These are phyloP conservation scores for Astrephomene gubernaculifera DNA, from an alignment of 139 green algal genomes.

Conservation along the genomic window DNA sequence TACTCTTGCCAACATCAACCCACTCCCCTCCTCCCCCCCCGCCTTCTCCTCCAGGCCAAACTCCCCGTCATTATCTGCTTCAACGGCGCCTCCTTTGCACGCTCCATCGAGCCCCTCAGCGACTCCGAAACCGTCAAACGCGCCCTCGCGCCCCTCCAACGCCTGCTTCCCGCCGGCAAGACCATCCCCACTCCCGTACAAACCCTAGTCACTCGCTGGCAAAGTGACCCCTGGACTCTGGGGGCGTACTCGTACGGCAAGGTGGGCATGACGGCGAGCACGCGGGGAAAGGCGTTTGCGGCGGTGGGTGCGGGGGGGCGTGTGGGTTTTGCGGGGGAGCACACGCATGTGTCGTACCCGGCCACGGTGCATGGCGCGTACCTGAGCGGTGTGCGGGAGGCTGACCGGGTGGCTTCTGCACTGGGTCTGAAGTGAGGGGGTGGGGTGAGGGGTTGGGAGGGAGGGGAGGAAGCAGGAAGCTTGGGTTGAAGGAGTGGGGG, in stretches of 20 bases:
- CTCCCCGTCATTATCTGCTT: conserved; percentile 29
- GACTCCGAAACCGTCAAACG: not conserved
- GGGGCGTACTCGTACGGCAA: not conserved
- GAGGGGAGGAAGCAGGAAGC: too few relatives aligned
- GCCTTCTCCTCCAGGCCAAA: not conserved
- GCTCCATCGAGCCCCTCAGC: not conserved
- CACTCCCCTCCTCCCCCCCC: not conserved
- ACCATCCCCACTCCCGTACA: not conserved
- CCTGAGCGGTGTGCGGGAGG: conserved; percentile 27
- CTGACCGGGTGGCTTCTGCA: not conserved
- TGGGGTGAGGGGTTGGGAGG: too few relatives aligned
- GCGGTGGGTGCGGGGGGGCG: not conserved
- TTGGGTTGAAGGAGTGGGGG: too few relatives aligned
- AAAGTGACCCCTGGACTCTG: not conserved
- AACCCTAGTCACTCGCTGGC: conserved; percentile 19
- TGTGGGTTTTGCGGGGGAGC: not conserved
- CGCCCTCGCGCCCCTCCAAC: not conserved
- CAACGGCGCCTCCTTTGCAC: conserved; percentile 4
- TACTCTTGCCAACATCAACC: too few relatives aligned
- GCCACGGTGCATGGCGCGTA: conserved; percentile 15
- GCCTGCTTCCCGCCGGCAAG: not conserved
- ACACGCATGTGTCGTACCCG: not conserved
- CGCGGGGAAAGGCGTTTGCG: not conserved
- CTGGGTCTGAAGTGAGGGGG: too few relatives aligned
- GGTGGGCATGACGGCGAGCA: not conserved